Evolutionary conservation across 2,329 filamentous ascomycete genomes (phyloP), one percentile per base, ranked within the genome.

Genomic region (Huntiella omanensis): DNA sequence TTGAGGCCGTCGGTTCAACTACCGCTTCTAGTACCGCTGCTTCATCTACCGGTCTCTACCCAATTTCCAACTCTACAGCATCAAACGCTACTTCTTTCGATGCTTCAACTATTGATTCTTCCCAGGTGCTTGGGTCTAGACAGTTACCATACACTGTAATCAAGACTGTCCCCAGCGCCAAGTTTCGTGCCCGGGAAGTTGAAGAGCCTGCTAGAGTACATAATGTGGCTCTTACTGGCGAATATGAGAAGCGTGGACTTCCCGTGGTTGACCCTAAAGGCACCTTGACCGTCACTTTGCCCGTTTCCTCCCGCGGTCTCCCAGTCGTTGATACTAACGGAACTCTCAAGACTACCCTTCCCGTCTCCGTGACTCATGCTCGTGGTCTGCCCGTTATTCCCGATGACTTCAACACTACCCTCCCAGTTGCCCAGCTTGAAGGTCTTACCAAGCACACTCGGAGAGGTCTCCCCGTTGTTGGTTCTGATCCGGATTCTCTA

Each of bases 391-490:
- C 47, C 10, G 43, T 46, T 10, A 33, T 49, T 12, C 43, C 43
- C 11, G 45, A 50, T 28, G 16, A 47, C 10, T 40, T 40, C 33
- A 46, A 44, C 15, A 47, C 47, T 10, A 40, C 48, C 11, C 48
- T 50, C 8, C 48, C 48, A 3, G 40, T 46, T 16, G 8, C 39
- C 16, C 38, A 40, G 17, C 32, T 41, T 17, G 45, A 41, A 6
- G 32, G 35, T 12, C 34, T 46, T 8, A 17, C 40, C 16, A 48
- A 39, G 36, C 11, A 48, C 33, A 35, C 15, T n/a, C 38, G 34
- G 19, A 43, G 47, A 11, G 47, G 47, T 5, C 47, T 49, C 16
- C 47, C 47, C 15, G 43, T 49, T 5, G 38, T 49, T 16, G 39
- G 40, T 13, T 34, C 40, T 17, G 47, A 49, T 39, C 47, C 47